Percentiles rank a stretch among this genome's conserved stretches.
Conservation (phyloP, 2,329 filamentous ascomycete genomes). For the Grosmannia penicillata region DNA sequence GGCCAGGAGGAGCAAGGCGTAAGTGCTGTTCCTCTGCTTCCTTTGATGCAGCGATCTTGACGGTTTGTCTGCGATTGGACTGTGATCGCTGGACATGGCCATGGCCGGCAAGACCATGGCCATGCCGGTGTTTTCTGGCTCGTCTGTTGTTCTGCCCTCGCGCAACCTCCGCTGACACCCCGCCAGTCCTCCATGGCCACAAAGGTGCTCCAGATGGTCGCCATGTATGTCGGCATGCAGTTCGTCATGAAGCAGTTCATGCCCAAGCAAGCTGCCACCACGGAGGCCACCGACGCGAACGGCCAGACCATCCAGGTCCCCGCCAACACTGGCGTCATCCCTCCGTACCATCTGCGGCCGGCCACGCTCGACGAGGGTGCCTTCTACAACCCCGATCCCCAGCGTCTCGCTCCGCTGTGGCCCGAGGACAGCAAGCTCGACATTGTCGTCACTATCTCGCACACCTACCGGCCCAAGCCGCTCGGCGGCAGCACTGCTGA, state of each 20-base stretch:
- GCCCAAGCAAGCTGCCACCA: slow-evolving; percentile 28
- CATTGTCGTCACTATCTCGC: slow-evolving; percentile 70
- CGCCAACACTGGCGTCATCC: slow-evolving; percentile 41
- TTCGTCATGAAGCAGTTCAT: slow-evolving; percentile 38
- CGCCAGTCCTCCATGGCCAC: slow-evolving; percentile 20
- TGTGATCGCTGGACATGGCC: too few species aligned
- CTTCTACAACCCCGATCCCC: slow-evolving; percentile 49
- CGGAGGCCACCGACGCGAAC: slow-evolving; percentile 36
- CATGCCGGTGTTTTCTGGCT: too few species aligned
- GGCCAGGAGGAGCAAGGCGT: slow-evolving; percentile 8
- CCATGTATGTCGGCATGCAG: slow-evolving; percentile 45
- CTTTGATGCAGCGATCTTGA: too few species aligned
- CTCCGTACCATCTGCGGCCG: slow-evolving; percentile 52
- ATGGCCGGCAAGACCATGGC: too few species aligned
- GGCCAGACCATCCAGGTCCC: slow-evolving; percentile 28
- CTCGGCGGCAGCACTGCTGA: slow-evolving; percentile 51
- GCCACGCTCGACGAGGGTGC: slow-evolving; percentile 43
- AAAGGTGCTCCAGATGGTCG: slow-evolving; percentile 35
- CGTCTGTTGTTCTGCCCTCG: not conserved
- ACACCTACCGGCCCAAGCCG: slow-evolving; percentile 53
- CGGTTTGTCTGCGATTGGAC: too few species aligned
- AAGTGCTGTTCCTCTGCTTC: not conserved
- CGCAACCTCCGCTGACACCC: not conserved
- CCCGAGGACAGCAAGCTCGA: slow-evolving; percentile 64
- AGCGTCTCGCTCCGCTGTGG: slow-evolving; percentile 77